phyloP scores from a whole-genome alignment of 2,329 filamentous ascomycete genomes.

The Penicillium polonicum region DNA sequence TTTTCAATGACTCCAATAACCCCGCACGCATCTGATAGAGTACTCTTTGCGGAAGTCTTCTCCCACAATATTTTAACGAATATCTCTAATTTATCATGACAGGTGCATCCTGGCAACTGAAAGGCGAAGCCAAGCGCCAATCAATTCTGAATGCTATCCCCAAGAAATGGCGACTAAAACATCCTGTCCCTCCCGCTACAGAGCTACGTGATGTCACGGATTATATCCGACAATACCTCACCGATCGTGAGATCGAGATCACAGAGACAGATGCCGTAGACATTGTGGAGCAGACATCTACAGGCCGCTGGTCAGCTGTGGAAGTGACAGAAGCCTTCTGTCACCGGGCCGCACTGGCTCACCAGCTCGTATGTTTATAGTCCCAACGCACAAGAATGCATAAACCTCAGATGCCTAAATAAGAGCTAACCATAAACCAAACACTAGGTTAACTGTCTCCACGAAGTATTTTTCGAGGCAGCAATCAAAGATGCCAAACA shows the following conservation, averaged over 20 bases:
- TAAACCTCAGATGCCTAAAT: neutral
- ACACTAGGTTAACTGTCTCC: constrained; percentile 48
- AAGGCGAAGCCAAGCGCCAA: constrained; percentile 55
- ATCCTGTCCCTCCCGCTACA: constrained; percentile 47
- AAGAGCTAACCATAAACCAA: neutral
- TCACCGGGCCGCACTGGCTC: constrained; percentile 56
- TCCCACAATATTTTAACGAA: neutral
- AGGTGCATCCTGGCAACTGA: constrained; percentile 48
- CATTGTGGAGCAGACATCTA: constrained; percentile 55
- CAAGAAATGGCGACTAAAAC: constrained; percentile 53
- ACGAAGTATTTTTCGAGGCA: constrained; percentile 55
- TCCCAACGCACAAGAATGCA: neutral
- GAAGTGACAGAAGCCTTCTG: constrained; percentile 58
- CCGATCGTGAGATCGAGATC: constrained; percentile 56
- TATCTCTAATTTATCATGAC: constrained; percentile 15
- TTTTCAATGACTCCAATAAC: constrained; percentile 8
- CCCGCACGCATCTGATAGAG: constrained; percentile 9
- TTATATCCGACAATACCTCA: constrained; percentile 58
- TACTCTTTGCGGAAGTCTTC: neutral
- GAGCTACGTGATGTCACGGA: constrained; percentile 57
- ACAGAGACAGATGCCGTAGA: constrained; percentile 60
- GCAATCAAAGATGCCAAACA: constrained; percentile 51
- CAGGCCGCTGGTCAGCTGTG: constrained; percentile 57
- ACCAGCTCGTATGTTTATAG: constrained; percentile 52
- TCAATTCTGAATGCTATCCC: constrained; percentile 57